Base-by-base conservation (phyloP, 306 rosid species). In the Dryas drummondii region DNA sequence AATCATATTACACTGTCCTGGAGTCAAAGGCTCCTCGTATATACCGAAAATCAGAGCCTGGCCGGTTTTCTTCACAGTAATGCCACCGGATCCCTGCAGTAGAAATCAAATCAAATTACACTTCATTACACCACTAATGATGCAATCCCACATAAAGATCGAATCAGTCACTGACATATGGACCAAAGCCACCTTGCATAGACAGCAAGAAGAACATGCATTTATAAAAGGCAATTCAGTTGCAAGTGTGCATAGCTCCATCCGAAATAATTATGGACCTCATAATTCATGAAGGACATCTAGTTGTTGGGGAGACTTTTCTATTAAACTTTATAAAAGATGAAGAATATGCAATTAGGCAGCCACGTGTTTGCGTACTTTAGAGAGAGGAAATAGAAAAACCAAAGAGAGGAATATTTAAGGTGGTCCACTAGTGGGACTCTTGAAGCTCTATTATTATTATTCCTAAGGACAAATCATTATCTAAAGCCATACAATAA, bases 41-140 rank as follows among this genome's bases (percentile, higher is more conserved):
- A 83, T 79, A 7, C 92, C 92, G 16, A 88, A 49, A 15, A 85
- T 13, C 82, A 85, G 46, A 40, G 86, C 84, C 70, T 68, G 74
- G 54, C 62, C 13, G 6, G 91, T 88, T 79, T 88, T 88, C 82
- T 88, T 88, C 63, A 83, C 82, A 16, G 88, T 83, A 70, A 88
- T 44, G 47, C 92, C 92, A 7, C 88, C 83, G 5, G 82, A 71
- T 15, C 88, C 91, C 87, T 84, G 84, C 74, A 75, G 1, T 71
- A 6, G 16, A 53, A 50, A 46, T 66, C 66, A 50, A 37, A 58
- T 73, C 19, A 68, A 15, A 5, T 32, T 32, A 32, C 1, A 32
- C 37, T 44, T 66, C 5, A 48, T 58, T 32, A 5, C 9, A 50
- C 4, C 1, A 15, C 8, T 26, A 51, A 68, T 27, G 27, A 15